Base-by-base conservation (phyloP, 495 filamentous ascomycete species). In the Saxispiralis lemnorum region DNA sequence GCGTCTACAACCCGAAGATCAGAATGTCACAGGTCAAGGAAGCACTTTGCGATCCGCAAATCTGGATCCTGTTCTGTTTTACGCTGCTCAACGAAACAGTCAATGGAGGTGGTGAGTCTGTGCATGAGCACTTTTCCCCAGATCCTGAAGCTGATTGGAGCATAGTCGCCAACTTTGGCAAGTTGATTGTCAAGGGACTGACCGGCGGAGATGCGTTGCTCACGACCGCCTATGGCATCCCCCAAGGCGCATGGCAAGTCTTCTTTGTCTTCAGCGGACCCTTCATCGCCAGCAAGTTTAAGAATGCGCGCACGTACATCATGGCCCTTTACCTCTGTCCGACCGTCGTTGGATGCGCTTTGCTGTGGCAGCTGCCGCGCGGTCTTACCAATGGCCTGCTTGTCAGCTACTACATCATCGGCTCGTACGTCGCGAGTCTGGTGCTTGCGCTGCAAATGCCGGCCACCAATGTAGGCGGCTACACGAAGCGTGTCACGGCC, bases 361-460 rank as follows among this genome's bases (percentile, higher is more conserved):
- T 66, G 31, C 38, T 66, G 40, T 66, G 63, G 63, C 58, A 64
- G 31, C 39, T 66, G 0, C 38, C 48, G 0, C 57, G 58, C 20
- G 41, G 51, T 3, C 59, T 51, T 13, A 44, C 57, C 38, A 58
- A 62, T 15, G 63, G 61, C 0, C 53, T 64, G 9, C 42, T 66
- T n/a, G 59, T 62, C 38, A 58, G 56, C 13, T 64, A 64, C 41
- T 66, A 64, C 39, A 62, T 66, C 34, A 45, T 59, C 15, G 61
- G 60, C 2, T 48, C 60, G 11, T 66, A 58, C 40, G 62, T 64
- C 14, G 61, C 57, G 39, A 59, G 59, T 6, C 39, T 64, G 20
- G 62, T 66, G 1, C 55, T 66, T 31, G 56, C 60, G 0, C 45
- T 64, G 11, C 62, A 64, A 30, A 60, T 66, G 62, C 63, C 63